These are phyloP conservation scores for Hippophae tibetana DNA, from an alignment of 306 rosid species.

Conservation along the genomic window DNA sequence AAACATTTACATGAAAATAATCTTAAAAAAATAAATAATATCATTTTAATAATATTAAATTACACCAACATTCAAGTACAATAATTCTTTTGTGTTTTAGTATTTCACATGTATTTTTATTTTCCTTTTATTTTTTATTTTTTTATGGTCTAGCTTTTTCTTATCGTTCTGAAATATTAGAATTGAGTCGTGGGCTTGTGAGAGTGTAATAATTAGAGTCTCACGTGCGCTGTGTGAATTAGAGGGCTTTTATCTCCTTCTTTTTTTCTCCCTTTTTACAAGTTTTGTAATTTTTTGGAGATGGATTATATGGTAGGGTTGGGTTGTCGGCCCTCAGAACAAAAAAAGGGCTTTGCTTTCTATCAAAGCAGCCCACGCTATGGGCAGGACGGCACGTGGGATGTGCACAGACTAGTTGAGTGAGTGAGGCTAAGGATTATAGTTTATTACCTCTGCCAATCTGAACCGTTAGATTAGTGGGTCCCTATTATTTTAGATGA, in stretches of 20 bases:
- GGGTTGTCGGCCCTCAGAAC: slow-evolving; percentile 42
- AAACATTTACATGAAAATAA: no score
- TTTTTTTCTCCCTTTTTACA: neutral
- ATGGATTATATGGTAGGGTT: slow-evolving; percentile 56
- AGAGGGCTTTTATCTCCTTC: neutral
- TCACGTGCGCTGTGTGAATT: slow-evolving; percentile 59
- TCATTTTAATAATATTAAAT: no score
- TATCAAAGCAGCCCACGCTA: slow-evolving; percentile 34
- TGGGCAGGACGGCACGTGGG: slow-evolving; percentile 77
- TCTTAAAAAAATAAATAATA: no score
- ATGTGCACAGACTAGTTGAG: slow-evolving; percentile 19
- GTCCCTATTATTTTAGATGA: slow-evolving; percentile 10
- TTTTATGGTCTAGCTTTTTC: slow-evolving; percentile 12
- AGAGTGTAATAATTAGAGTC: slow-evolving; percentile 53
- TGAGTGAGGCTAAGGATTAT: slow-evolving; percentile 37
- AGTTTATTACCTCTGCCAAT: slow-evolving; percentile 30
- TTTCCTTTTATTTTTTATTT: no score
- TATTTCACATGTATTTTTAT: no score
- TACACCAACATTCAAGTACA: no score
- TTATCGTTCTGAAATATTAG: slow-evolving; percentile 25
- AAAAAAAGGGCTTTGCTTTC: slow-evolving; percentile 38
- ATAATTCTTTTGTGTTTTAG: no score
- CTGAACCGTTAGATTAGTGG: slow-evolving; percentile 19
- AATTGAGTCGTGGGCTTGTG: slow-evolving; percentile 26
- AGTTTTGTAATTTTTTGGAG: neutral